A percentile compares a stretch with the other conserved stretches of the same genome.
Conservation (phyloP, 2,329 filamentous ascomycete genomes). For the Colletotrichum karsti region DNA sequence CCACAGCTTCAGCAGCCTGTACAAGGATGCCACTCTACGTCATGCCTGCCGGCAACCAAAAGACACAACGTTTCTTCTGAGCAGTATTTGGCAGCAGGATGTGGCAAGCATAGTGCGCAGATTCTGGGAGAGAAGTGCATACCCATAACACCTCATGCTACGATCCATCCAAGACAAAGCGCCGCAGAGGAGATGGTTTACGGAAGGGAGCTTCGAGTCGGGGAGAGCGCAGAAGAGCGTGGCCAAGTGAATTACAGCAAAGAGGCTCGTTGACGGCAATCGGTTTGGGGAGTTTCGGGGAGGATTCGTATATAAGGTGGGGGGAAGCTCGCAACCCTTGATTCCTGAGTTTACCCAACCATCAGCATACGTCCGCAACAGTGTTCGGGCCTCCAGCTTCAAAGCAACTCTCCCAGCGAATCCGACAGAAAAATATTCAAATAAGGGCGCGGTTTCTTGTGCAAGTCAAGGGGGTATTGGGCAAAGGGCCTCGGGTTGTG, state of each 20-base stretch:
- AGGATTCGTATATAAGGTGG: constrained; percentile 13
- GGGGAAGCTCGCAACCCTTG: constrained; percentile 25
- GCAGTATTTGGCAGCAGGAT: not conserved
- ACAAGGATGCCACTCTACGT: not conserved
- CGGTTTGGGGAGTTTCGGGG: constrained; percentile 6
- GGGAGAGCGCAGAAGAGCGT: not conserved
- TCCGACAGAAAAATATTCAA: not conserved
- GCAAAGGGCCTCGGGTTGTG: not conserved
- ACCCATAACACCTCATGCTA: constrained; percentile 51
- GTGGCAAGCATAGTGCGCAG: constrained; percentile 40
- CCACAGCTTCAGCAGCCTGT: not conserved
- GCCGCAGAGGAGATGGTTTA: constrained; percentile 11
- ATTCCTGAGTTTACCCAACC: constrained; percentile 26
- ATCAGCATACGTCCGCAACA: constrained; percentile 24
- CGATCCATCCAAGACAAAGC: constrained; percentile 19
- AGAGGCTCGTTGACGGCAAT: not conserved
- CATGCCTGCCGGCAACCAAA: not conserved
- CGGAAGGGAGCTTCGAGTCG: not conserved
- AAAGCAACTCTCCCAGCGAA: not conserved
- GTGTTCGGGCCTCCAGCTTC: not conserved
- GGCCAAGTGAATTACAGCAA: not conserved
- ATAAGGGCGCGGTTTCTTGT: not conserved
- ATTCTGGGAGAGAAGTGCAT: constrained; percentile 39
- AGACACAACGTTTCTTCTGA: not conserved
- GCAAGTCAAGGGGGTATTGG: constrained; percentile 1